Evolutionary conservation across 495 filamentous ascomycete genomes (phyloP), one percentile per base, ranked within the genome.

Genomic region (Neurospora cerealis): DNA sequence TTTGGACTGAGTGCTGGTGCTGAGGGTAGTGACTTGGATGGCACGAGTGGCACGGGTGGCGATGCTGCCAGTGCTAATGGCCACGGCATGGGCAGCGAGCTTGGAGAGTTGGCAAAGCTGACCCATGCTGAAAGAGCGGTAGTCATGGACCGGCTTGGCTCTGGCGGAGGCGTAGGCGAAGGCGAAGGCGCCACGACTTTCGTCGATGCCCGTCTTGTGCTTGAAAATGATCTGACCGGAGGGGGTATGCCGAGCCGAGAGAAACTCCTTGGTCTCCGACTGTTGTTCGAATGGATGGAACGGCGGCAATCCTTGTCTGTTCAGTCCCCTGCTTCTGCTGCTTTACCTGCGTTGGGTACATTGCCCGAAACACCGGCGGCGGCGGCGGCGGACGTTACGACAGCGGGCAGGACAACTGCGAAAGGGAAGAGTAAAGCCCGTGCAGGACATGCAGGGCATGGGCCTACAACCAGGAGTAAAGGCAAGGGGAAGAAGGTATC

Each of bases 211-310:
- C 86, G 91, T 69, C 83, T 99, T 9, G 87, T 92, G 28, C 83
- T 98, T 34, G 87, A 91, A 73, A 86, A 86, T 34, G 90, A 87
- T 34, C 79, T 92, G 48, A 84, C 85, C 4, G 89, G 89, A 54
- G 86, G 88, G 54, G 54, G 54, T 11, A 62, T 62, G 24, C 54
- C 54, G 54, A 88, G 82, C 76, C 86, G 89, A 44, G 93, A 96
- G 80, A 84, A 89, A 3, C 78, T 98, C 71, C 87, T 93, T 81
- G 93, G 94, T 71, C 82, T 98, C 32, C 87, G 87, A 72, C 76
- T 95, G 11, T 79, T 99, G 66, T 96, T 97, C 81, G 91, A 91
- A 74, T 97, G 94, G 93, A 87, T 90, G 3, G 93, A 88, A 77
- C 77, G 83, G 79, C 81, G 81, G 44, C 76, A 74, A 37, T 69